These are phyloP conservation scores for Tolypocladium amazonense DNA, from an alignment of 2,329 filamentous ascomycete species.

Conservation along the genomic window DNA sequence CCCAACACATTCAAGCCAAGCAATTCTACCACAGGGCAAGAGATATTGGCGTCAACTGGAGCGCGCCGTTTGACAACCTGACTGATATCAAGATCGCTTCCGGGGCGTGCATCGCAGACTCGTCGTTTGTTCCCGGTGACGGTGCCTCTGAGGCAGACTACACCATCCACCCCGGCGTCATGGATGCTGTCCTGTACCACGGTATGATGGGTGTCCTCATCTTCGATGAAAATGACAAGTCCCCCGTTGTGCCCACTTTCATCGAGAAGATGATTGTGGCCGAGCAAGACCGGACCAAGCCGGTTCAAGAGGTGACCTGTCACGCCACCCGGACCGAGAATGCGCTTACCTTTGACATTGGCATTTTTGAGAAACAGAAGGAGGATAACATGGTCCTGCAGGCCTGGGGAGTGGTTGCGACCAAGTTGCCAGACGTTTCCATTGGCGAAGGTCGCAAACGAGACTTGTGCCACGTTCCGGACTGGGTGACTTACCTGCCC, in stretches of 20 bases:
- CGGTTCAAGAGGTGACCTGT: constrained; percentile 1
- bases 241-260: constrained; percentile 5
- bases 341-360: not conserved
- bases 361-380: not conserved
- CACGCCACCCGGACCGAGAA: not conserved
- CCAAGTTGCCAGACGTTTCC: not conserved
- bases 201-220: not conserved
- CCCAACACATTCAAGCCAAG: not conserved
- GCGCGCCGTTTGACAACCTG: constrained; percentile 7
- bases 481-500: not conserved
- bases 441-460: not conserved
- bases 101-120: constrained; percentile 4
- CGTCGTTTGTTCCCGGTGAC: not conserved
- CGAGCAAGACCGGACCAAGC: not conserved
- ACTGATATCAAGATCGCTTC: constrained; percentile 2
- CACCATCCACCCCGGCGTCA: not conserved
- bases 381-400: not conserved
- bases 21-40: constrained; percentile 6
- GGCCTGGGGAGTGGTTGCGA: not conserved
- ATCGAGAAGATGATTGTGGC: constrained; percentile 3
- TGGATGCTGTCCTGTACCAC: constrained; percentile 4
- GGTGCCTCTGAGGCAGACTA: not conserved
- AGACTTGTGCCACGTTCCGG: not conserved
- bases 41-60: constrained; percentile 7
- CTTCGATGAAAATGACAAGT: not conserved